These are phyloP conservation scores for Knufia fluminis DNA, from an alignment of 2,329 filamentous ascomycete species.

Conservation along the genomic window DNA sequence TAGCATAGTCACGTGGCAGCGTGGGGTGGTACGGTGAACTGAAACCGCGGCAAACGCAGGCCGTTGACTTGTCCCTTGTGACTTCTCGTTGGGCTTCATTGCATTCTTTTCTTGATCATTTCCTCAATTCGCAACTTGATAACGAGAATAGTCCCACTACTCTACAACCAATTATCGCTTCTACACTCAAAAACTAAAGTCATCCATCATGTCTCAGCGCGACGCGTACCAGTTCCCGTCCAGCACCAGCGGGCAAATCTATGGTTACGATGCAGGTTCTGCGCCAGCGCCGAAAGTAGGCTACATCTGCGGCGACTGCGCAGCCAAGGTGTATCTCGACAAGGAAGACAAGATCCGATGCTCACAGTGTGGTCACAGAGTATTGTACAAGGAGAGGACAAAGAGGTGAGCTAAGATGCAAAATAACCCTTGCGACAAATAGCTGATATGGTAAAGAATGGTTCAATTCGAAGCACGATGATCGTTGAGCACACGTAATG, in stretches of 20 bases:
- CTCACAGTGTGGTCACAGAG: constrained; percentile 87
- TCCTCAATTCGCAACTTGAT: too few relatives aligned
- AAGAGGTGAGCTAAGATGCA: constrained; percentile 75
- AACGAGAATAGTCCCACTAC: too few relatives aligned
- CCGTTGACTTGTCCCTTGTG: too few relatives aligned
- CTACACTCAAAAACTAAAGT: neutral
- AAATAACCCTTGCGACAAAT: neutral
- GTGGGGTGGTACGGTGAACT: too few relatives aligned
- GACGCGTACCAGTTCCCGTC: constrained; percentile 70
- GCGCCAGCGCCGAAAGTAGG: constrained; percentile 48
- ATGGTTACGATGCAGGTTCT: constrained; percentile 13
- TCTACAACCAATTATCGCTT: too few relatives aligned
- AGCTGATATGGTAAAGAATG: constrained; percentile 56
- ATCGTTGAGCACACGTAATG: too few relatives aligned
- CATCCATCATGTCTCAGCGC: constrained; percentile 33
- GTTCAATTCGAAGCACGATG: constrained; percentile 95
- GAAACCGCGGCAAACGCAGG: too few relatives aligned
- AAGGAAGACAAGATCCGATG: constrained; percentile 74
- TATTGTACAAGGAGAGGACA: constrained; percentile 95
- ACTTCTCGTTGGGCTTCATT: too few relatives aligned
- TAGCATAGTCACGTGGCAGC: too few relatives aligned
- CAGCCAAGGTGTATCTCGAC: constrained; percentile 63
- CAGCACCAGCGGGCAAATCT: constrained; percentile 29
- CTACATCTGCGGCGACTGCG: constrained; percentile 79
- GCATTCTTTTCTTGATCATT: too few relatives aligned